A percentile compares a stretch with the other conserved stretches of the same genome.
phyloP scores from a whole-genome alignment of 2,329 filamentous ascomycete species.

The Trichophyton schoenleinii region DNA sequence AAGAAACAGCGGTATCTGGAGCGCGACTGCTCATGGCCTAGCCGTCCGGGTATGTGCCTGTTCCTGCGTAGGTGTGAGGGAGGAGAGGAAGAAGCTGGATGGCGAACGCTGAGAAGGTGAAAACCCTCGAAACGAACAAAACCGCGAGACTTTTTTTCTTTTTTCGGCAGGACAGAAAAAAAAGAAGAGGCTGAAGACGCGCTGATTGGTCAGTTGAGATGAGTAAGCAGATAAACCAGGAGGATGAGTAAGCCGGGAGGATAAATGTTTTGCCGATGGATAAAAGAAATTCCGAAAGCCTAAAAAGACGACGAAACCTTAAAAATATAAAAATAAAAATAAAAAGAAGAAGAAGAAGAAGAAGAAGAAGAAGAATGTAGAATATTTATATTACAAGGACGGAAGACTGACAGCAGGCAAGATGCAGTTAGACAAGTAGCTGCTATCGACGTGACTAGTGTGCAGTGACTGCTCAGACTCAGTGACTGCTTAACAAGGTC shows the following conservation, averaged over 20 bases:
- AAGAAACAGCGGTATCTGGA: background rate
- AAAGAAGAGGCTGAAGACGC: slow-evolving; percentile 20
- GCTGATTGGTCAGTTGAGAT: slow-evolving; percentile 26
- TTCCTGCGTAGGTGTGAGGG: background rate
- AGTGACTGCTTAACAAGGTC: too few species aligned
- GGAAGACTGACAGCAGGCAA: too few species aligned
- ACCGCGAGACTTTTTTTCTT: slow-evolving; percentile 6
- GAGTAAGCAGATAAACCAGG: slow-evolving; percentile 17
- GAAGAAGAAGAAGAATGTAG: background rate
- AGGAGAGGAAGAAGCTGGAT: background rate
- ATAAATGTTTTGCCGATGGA: slow-evolving; percentile 4
- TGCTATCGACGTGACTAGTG: background rate
- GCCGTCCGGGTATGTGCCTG: background rate
- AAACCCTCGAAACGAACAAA: slow-evolving; percentile 1
- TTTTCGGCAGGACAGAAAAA: slow-evolving; percentile 21
- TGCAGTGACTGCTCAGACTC: background rate
- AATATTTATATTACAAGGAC: background rate
- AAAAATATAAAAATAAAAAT: background rate
- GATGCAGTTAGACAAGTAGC: too few species aligned
- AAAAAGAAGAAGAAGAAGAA: background rate
- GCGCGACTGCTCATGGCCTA: background rate
- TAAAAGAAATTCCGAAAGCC: background rate
- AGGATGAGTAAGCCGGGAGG: background rate
- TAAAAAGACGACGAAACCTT: background rate
- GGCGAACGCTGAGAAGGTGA: slow-evolving; percentile 7